phyloP scores from a whole-genome alignment of 495 filamentous ascomycete species.

The Diplogelasinospora grovesii region DNA sequence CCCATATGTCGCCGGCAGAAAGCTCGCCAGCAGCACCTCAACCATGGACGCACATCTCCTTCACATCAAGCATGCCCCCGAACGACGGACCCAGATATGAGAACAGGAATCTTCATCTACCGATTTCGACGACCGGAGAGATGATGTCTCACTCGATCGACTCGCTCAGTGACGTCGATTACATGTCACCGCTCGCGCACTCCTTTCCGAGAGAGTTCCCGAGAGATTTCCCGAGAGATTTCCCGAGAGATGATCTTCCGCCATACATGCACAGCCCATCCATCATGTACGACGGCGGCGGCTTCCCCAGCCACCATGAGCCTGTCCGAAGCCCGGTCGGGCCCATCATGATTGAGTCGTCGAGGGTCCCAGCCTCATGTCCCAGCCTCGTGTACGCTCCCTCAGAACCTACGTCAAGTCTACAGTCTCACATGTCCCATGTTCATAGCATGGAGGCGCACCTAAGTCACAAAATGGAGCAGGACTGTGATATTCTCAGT shows the following conservation, averaged over 20 bases:
- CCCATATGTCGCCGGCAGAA: slow-evolving; percentile 31
- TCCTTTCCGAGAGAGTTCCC: too few species aligned
- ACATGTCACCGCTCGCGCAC: slow-evolving; percentile 45
- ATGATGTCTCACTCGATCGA: slow-evolving; percentile 43
- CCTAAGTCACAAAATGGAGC: slow-evolving; percentile 36
- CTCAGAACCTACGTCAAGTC: slow-evolving; percentile 41
- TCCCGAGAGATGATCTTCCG: slow-evolving; percentile 44
- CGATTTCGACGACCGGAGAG: slow-evolving; percentile 28
- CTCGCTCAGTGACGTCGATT: slow-evolving; percentile 49
- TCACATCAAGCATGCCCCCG: slow-evolving; percentile 20
- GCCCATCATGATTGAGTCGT: slow-evolving; percentile 45
- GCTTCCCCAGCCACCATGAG: slow-evolving; percentile 40
- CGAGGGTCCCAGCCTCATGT: slow-evolving; percentile 43
- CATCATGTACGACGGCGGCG: slow-evolving; percentile 47
- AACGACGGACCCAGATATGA: slow-evolving; percentile 18
- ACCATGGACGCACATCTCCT: slow-evolving; percentile 28
- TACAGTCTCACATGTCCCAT: slow-evolving; percentile 36
- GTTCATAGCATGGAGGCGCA: slow-evolving; percentile 39
- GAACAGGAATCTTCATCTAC: slow-evolving; percentile 16
- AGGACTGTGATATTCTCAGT: slow-evolving; percentile 42
- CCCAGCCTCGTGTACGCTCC: slow-evolving; percentile 43
- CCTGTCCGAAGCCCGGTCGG: slow-evolving; percentile 45
- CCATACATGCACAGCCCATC: slow-evolving; percentile 46
- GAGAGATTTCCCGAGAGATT: too few species aligned
- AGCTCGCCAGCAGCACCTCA: slow-evolving; percentile 24